Evolutionary conservation across 2,329 filamentous ascomycete genomes (phyloP).

Genomic region (Leptographium radiaticola): DNA sequence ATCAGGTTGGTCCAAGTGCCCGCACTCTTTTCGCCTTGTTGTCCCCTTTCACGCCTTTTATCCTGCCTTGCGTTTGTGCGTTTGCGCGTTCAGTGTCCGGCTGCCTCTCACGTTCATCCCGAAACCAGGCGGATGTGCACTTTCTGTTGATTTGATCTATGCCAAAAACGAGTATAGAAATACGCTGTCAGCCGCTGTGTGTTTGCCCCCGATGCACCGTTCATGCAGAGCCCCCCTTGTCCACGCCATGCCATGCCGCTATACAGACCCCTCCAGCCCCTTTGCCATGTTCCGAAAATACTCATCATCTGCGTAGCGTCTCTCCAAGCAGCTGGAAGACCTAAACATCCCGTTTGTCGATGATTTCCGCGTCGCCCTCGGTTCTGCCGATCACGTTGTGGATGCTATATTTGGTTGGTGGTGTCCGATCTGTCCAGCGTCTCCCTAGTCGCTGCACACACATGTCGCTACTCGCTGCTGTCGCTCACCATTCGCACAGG

Average conservation of each 20-base stretch:
- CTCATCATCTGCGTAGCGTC: slow-evolving; percentile 38
- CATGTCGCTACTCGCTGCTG: too few relatives aligned
- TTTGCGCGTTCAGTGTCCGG: too few relatives aligned
- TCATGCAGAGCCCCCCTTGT: too few relatives aligned
- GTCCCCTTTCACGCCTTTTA: background rate
- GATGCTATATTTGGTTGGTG: slow-evolving; percentile 78
- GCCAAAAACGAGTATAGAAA: too few relatives aligned
- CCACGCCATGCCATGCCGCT: background rate
- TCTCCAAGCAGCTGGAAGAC: slow-evolving; percentile 73
- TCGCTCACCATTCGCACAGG: slow-evolving; percentile 29
- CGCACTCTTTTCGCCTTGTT: background rate
- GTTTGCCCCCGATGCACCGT: too few relatives aligned
- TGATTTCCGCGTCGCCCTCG: slow-evolving; percentile 58
- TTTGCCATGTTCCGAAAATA: background rate
- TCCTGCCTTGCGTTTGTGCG: too few relatives aligned
- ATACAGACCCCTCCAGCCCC: background rate
- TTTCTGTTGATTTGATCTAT: too few relatives aligned
- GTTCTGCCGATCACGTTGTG: slow-evolving; percentile 64
- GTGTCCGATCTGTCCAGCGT: background rate
- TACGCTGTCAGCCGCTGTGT: background rate
- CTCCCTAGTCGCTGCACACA: too few relatives aligned
- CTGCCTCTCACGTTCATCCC: too few relatives aligned
- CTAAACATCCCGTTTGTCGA: slow-evolving; percentile 72
- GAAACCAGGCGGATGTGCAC: too few relatives aligned
- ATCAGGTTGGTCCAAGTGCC: slow-evolving; percentile 43